Base-by-base conservation (phyloP, 768 basidiomycete genomes). In the Pisolithus sp. region DNA sequence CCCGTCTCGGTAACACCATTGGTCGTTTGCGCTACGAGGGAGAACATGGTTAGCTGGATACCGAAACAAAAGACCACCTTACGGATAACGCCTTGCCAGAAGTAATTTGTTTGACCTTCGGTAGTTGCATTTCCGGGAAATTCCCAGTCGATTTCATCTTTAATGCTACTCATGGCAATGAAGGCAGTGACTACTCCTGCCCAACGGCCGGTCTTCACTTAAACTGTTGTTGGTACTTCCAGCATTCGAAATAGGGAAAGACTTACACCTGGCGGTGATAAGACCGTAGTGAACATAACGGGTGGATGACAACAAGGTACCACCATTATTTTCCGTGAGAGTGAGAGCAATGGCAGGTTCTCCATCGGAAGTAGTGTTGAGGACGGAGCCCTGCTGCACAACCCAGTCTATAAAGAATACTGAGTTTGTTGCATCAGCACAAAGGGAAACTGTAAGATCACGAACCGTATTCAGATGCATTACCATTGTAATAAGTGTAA, bases 61-160 rank as follows among this genome's bases (percentile, higher is more conserved):
- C 5, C 17, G 6, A 40, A 26, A 17, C 21, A 54, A 36, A 73
- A 13, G 7, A 37, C 12, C 18, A 10, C 30, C 84, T 58, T 62
- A 85, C 83, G 81, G 49, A 88, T 78, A 49, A 74, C 49, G 26
- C 84, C 84, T 62, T 86, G 80, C 86, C 86, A 90, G 71, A 88
- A 90, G 59, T 72, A 85, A 63, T 93, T 93, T 37, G 81, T 83
- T 68, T 94, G 91, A 8, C 75, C 90, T 50, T 82, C 62, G 2
- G 78, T 79, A 2, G 81, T 83, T 18, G 68, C 60, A 43, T 71
- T 71, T 6, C 87, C 86, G 50, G 87, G 85, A 60, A 83, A 91
- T 63, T 90, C 88, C 88, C 89, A 90, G 57, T 92, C 89, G 48
- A 92, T 87, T 63, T 91, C 89, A 61, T 89, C 86, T 64, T 87